A percentile compares a stretch with the other conserved stretches of the same genome.
Conservation (phyloP, 768 basidiomycete species). For the Collybia sordida region DNA sequence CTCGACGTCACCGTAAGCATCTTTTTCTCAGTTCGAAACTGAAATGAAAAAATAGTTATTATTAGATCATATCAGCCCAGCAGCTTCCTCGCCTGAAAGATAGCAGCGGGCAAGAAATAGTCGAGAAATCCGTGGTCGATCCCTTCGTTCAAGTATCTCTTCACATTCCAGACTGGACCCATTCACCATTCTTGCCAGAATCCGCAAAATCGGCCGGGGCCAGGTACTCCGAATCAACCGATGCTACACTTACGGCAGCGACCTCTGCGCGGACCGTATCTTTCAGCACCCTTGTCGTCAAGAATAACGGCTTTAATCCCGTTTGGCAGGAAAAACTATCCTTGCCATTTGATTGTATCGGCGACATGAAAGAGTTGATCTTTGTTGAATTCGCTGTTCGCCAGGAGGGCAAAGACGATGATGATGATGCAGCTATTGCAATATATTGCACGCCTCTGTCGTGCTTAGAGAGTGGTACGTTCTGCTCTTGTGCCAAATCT, state of each 20-base stretch:
- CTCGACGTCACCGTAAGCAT: conserved; percentile 51
- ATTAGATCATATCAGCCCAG: conserved; percentile 42
- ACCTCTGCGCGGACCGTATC: conserved; percentile 46
- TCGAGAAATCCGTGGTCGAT: conserved; percentile 56
- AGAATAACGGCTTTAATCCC: conserved; percentile 94
- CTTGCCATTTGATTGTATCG: conserved; percentile 77
- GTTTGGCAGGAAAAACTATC: conserved; percentile 75
- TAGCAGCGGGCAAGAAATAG: conserved; percentile 61
- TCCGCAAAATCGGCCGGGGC: too few species aligned
- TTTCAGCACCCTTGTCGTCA: conserved; percentile 64
- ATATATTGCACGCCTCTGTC: conserved; percentile 77
- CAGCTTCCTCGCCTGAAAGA: conserved; percentile 83
- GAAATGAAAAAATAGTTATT: too few species aligned
- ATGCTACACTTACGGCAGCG: conserved; percentile 13
- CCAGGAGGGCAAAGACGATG: conserved; percentile 60
- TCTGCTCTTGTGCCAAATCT: conserved; percentile 4
- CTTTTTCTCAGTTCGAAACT: too few species aligned
- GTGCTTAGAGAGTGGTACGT: conserved; percentile 69
- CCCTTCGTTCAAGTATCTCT: conserved; percentile 73
- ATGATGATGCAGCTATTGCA: conserved; percentile 55
- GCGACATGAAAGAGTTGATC: conserved; percentile 77
- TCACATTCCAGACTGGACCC: conserved; percentile 74
- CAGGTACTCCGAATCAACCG: conserved; percentile 19
- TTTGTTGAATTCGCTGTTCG: conserved; percentile 83
- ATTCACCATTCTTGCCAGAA: too few species aligned